phyloP scores from a whole-genome alignment of 2,329 filamentous ascomycete species.

The Purpureocillium takamizusanense region DNA sequence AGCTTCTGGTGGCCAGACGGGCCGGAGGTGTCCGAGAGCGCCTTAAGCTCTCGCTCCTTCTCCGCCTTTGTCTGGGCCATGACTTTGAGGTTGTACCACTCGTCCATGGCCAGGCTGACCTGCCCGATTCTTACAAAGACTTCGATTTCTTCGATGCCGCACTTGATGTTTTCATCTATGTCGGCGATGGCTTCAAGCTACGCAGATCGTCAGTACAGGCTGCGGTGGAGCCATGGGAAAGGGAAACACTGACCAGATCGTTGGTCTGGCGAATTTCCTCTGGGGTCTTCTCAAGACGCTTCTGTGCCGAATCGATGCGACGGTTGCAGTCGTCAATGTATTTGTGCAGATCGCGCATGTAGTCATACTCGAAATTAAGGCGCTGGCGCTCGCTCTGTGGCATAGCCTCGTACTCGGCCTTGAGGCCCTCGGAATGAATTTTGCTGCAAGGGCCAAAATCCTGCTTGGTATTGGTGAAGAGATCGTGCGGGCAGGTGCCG shows the following conservation, averaged over 20 bases:
- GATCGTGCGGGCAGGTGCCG: conserved; percentile 92
- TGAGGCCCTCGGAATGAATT: conserved; percentile 79
- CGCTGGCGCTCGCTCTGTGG: conserved; percentile 62
- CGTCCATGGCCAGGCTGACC: conserved; percentile 74
- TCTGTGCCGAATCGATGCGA: conserved; percentile 82
- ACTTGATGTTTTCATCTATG: conserved; percentile 66
- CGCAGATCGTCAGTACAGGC: background rate
- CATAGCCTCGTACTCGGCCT: conserved; percentile 76
- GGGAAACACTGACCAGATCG: conserved; percentile 46
- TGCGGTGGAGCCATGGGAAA: background rate
- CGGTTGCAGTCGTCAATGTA: conserved; percentile 97
- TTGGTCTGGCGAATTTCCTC: conserved; percentile 97
- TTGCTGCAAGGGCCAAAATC: conserved; percentile 86
- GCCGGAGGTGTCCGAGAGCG: conserved; percentile 82
- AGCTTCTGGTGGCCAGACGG: conserved; percentile 95
- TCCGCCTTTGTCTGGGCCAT: conserved; percentile 75
- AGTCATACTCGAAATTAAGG: conserved; percentile 92
- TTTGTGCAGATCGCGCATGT: conserved; percentile 89
- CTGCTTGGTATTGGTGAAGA: conserved; percentile 99
- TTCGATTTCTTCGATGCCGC: conserved; percentile 76
- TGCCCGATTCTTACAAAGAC: conserved; percentile 74
- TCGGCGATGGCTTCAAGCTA: conserved; percentile 76
- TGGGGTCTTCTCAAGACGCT: conserved; percentile 89
- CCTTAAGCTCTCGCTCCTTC: conserved; percentile 80
- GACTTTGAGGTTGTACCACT: conserved; percentile 77